A percentile compares a stretch with the other conserved stretches of the same genome.
Conservation (phyloP, 257 asterid genomes). For the Mitragyna speciosa region DNA sequence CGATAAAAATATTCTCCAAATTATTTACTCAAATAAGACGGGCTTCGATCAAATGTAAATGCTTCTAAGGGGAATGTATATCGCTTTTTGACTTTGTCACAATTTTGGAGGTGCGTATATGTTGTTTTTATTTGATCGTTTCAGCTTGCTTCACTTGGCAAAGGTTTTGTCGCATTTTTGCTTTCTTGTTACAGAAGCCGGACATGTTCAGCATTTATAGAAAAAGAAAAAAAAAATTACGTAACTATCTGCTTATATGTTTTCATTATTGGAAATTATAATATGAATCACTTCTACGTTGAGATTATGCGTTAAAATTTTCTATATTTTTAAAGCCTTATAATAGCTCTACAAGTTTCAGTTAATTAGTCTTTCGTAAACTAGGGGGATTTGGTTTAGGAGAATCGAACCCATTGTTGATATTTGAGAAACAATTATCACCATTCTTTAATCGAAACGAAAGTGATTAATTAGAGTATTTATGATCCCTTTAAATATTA, state of each 20-base stretch:
- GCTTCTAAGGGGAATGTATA: conserved; percentile 3
- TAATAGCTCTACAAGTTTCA: not conserved
- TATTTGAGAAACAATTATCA: no score
- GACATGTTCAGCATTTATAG: not conserved
- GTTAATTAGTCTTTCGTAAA: no score
- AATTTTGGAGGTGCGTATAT: not conserved
- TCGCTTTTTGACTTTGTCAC: not conserved
- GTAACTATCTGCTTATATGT: not conserved
- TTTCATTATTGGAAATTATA: not conserved
- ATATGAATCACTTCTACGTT: not conserved
- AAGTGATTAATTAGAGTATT: no score
- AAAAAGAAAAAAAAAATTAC: no score
- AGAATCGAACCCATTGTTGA: no score
- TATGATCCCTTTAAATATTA: no score
- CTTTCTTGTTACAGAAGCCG: not conserved
- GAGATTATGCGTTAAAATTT: not conserved
- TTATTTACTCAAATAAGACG: no score
- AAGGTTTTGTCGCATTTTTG: not conserved
- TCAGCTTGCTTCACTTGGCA: not conserved
- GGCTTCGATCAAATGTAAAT: not conserved
- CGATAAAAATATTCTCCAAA: no score
- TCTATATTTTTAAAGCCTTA: no score
- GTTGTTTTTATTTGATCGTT: not conserved
- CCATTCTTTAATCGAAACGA: no score
- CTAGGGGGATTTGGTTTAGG: no score